These are phyloP conservation scores for Ilex paraguariensis DNA, from an alignment of 305 asterid species.

Conservation along the genomic window DNA sequence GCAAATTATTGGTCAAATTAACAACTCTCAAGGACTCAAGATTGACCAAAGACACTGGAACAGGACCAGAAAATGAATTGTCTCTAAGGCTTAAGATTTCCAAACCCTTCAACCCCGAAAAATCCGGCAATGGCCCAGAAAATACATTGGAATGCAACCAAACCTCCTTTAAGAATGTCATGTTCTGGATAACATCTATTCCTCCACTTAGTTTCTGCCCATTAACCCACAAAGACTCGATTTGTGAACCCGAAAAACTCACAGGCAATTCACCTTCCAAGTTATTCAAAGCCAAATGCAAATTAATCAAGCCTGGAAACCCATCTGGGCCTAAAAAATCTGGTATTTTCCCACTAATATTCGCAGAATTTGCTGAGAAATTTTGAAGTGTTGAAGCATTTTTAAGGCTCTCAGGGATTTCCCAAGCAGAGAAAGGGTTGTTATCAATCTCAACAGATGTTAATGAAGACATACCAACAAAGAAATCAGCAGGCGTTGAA, in stretches of 20 bases:
- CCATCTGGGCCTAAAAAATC: slow-evolving; percentile 59
- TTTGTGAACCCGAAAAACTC: slow-evolving; percentile 56
- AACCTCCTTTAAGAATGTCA: slow-evolving; percentile 77
- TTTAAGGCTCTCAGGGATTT: slow-evolving; percentile 56
- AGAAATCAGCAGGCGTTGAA: slow-evolving; percentile 70
- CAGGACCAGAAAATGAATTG: slow-evolving; percentile 67
- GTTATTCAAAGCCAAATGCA: slow-evolving; percentile 81
- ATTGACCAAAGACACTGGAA: slow-evolving; percentile 55
- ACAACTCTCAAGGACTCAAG: slow-evolving; percentile 63
- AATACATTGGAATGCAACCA: slow-evolving; percentile 82
- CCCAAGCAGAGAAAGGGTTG: slow-evolving; percentile 73
- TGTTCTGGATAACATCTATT: slow-evolving; percentile 64
- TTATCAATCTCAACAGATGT: slow-evolving; percentile 65
- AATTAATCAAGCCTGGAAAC: slow-evolving; percentile 60
- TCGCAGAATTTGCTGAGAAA: slow-evolving; percentile 78
- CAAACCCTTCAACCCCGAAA: slow-evolving; percentile 48
- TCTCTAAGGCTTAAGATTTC: slow-evolving; percentile 72
- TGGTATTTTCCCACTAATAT: slow-evolving; percentile 64
- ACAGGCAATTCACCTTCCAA: slow-evolving; percentile 70
- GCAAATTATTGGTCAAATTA: slow-evolving; percentile 79
- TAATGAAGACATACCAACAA: slow-evolving; percentile 70
- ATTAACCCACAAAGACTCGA: slow-evolving; percentile 80
- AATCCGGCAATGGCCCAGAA: slow-evolving; percentile 73
- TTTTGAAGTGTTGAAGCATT: slow-evolving; percentile 65
- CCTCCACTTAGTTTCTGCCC: slow-evolving; percentile 77